Conservation (phyloP, 257 asterid genomes). For the Haberlea rhodopensis region DNA sequence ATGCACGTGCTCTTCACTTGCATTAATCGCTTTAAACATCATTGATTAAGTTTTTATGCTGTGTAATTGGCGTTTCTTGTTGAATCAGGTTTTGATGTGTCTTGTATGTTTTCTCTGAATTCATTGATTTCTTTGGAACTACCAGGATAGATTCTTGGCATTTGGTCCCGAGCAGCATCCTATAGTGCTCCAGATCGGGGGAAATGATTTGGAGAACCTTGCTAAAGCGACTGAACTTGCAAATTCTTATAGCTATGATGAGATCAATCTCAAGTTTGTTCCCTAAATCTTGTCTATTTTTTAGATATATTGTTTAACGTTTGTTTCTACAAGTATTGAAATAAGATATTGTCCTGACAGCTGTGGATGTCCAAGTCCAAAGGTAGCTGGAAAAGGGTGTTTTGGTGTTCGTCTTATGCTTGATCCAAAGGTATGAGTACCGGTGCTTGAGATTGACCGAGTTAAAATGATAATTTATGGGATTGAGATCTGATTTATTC, state of each 20-base stretch:
- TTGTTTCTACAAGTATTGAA: conserved; percentile 25
- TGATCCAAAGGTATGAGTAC: conserved; percentile 78
- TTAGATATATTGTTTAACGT: conserved; percentile 8
- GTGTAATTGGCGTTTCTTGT: no score
- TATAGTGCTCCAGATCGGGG: conserved; percentile 94
- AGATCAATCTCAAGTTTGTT: conserved; percentile 88
- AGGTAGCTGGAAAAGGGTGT: conserved; percentile 97
- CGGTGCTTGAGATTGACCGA: conserved; percentile 17
- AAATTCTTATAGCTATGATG: conserved; percentile 81
- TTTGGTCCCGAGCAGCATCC: conserved; percentile 94
- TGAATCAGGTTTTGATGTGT: background rate
- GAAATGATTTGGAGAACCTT: conserved; percentile 77
- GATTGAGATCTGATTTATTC: conserved; percentile 39
- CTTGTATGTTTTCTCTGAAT: background rate
- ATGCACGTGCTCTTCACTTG: no score
- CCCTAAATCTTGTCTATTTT: conserved; percentile 11
- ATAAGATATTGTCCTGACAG: conserved; percentile 40
- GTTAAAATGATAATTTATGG: conserved; percentile 14
- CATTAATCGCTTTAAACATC: no score
- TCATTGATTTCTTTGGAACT: conserved; percentile 26
- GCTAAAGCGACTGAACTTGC: conserved; percentile 93
- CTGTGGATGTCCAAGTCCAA: conserved; percentile 97
- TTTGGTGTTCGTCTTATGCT: conserved; percentile 94
- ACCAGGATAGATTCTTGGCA: conserved; percentile 86
- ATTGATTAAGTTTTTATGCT: background rate